phyloP scores from a whole-genome alignment of 2,329 filamentous ascomycete genomes.

The Ampelomyces quisqualis region DNA sequence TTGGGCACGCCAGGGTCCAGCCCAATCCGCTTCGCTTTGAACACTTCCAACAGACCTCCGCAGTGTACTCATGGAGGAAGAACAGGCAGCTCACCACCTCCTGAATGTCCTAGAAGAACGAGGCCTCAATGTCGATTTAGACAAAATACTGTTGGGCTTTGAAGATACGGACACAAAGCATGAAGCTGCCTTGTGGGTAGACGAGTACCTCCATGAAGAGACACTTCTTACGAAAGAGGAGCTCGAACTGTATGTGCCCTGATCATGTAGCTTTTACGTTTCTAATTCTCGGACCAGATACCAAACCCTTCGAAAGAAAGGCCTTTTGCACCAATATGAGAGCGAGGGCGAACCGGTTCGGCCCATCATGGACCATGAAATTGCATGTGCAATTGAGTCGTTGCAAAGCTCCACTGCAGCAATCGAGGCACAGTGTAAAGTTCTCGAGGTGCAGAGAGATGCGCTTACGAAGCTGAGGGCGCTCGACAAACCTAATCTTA shows the following conservation, averaged over 20 bases:
- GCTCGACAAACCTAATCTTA: conserved; percentile 47
- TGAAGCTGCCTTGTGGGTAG: conserved; percentile 48
- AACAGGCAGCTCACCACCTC: conserved; percentile 45
- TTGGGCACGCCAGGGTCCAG: too few relatives aligned
- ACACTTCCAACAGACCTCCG: conserved; percentile 25
- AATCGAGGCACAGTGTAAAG: conserved; percentile 64
- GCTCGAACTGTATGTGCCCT: conserved; percentile 46
- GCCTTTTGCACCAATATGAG: conserved; percentile 35
- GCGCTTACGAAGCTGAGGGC: conserved; percentile 59
- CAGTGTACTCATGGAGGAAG: conserved; percentile 32
- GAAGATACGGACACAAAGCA: conserved; percentile 45
- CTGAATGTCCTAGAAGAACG: conserved; percentile 49
- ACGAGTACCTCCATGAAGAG: conserved; percentile 49
- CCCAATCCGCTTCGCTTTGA: too few relatives aligned
- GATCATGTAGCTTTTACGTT: too few relatives aligned
- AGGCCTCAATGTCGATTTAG: conserved; percentile 46
- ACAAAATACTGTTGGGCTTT: conserved; percentile 53
- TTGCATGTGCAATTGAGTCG: conserved; percentile 62
- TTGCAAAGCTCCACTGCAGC: conserved; percentile 64
- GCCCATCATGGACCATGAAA: conserved; percentile 60
- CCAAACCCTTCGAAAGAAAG: conserved; percentile 36
- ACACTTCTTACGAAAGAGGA: conserved; percentile 54
- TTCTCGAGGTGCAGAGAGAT: conserved; percentile 62
- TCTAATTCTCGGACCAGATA: conserved; percentile 27
- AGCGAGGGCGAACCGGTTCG: conserved; percentile 39